Base-by-base conservation (phyloP, 805 yeast species). In the Ogataea corticis region DNA sequence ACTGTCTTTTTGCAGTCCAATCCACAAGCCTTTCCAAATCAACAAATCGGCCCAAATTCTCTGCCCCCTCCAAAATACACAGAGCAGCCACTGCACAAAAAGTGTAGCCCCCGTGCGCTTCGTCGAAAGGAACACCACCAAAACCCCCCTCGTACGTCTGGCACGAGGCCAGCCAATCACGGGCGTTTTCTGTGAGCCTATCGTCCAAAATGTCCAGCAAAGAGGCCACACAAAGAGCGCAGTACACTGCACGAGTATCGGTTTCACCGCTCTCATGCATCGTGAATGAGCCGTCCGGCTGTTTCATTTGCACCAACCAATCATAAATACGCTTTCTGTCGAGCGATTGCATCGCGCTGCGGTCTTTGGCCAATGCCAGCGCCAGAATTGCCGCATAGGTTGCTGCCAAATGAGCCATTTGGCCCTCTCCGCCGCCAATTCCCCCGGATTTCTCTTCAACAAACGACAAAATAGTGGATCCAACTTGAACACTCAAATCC, bases 101-200 rank as follows among this genome's bases (percentile, higher is more conserved):
- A 0, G 98, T 81, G 62, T 94, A 95, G 0, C 99, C 99, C 2
- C 97, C 99, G 62, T 94, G 99, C 0, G 98, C 97, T 65, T 94
- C 99, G 48, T 80, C 85, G 4, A 76, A 72, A 0, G 96, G 94
- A 16, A 73, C 72, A 1, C 96, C 96, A 1, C 91, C 89, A 67
- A 92, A 87, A 0, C 99, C 99, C 18, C 99, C 99, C 67, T 95
- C 99, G 61, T 77, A 91, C 0, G 92, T 87, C 65, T 94, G 99
- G 56, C 97, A 89, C 11, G 61, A 52, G 0, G 66, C 55, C 12
- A 94, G 54, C 83, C 90, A 92, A 12, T 75, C 76, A 2, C 71
- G 69, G 0, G 81, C 74, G 4, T 77, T 79, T 13, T 66, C 68
- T 0, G 67, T 51, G 7, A 94, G 66, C 49, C 84, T 86, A 0